Evolutionary conservation across 306 rosid species (phyloP).

Genomic region (Trifolium fragiferum): DNA sequence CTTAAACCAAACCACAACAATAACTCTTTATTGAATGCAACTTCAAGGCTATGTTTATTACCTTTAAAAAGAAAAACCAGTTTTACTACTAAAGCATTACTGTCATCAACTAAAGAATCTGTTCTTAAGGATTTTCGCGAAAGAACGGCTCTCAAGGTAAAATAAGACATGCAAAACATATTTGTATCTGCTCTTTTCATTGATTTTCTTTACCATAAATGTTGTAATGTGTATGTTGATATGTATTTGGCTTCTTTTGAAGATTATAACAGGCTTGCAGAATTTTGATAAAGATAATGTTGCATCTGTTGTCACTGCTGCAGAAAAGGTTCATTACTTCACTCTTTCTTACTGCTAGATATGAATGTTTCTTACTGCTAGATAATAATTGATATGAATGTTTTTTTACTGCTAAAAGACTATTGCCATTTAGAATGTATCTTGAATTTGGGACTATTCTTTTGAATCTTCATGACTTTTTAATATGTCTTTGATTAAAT

Average conservation of each 20-base stretch:
- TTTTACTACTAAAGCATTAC: conserved; percentile 59
- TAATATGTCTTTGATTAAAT: background rate
- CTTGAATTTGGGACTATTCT: background rate
- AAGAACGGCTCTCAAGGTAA: conserved; percentile 83
- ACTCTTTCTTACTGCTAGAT: too few relatives aligned
- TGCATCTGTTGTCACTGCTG: conserved; percentile 86
- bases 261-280: conserved; percentile 94
- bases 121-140: conserved; percentile 74
- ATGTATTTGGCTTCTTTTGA: conserved; percentile 41
- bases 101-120: conserved; percentile 61
- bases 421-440: background rate
- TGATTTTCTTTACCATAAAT: background rate
- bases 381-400: too few relatives aligned
- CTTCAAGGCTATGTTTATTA: conserved; percentile 46
- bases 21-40: conserved; percentile 49
- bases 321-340: conserved; percentile 71
- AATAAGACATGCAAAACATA: conserved; percentile 1
- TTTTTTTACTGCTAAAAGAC: too few relatives aligned
- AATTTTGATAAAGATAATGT: conserved; percentile 79
- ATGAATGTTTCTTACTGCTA: too few relatives aligned
- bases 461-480: background rate
- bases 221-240: conserved; percentile 32
- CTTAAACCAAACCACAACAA: conserved; percentile 54
- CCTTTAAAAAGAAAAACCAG: conserved; percentile 54
- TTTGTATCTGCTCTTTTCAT: background rate